Evolutionary conservation across 768 basidiomycete species (phyloP), one percentile per base, ranked within the genome.

Genomic region (Holtermanniella nyarrowii): DNA sequence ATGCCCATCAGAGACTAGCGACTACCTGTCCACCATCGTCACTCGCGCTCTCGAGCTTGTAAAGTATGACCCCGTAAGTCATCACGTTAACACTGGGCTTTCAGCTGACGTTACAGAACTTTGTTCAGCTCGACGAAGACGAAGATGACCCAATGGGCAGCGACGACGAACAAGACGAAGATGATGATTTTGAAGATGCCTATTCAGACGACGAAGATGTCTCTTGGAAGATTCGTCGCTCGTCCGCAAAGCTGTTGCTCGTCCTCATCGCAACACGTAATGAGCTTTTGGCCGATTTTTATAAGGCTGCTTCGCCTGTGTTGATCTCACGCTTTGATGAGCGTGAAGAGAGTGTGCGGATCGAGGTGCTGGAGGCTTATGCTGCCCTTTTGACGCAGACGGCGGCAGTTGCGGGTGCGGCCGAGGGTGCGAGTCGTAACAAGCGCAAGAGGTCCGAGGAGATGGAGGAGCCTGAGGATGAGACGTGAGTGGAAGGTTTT

Each of bases 191-290:
- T 23, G 58, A 37, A 91, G 88, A n/a, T n/a, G n/a, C n/a, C 57
- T 96, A 95, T 70, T 89, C 88, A 4, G 95, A 99, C 61, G 95
- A 99, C 52, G 95, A 97, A 70, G 95, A 99, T 65, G 87, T 86
- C 11, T 96, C 93, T 0, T 97, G 95, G 79, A 96, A 96, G 72
- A 88, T 95, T 52, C 84, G 95, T 57, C 82, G 95, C 42, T 84
- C 88, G 5, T 84, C 95, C 5, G 88, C 90, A 16, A 96, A 96
- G 69, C 76, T 97, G 3, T 77, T 97, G 14, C 75, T 83, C 24
- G 85, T 86, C 4, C 76, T 95, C 44, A 83, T 97, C 52, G 81
- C 80, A 12, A 97, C 93, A 1, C 86, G 90, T 22, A 88, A 90
- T 0, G 95, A 96, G 65, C 77, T 89, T 1, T 77, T 96, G 20